Conservation (phyloP, 495 filamentous ascomycete genomes). For the Letharia lupina region DNA sequence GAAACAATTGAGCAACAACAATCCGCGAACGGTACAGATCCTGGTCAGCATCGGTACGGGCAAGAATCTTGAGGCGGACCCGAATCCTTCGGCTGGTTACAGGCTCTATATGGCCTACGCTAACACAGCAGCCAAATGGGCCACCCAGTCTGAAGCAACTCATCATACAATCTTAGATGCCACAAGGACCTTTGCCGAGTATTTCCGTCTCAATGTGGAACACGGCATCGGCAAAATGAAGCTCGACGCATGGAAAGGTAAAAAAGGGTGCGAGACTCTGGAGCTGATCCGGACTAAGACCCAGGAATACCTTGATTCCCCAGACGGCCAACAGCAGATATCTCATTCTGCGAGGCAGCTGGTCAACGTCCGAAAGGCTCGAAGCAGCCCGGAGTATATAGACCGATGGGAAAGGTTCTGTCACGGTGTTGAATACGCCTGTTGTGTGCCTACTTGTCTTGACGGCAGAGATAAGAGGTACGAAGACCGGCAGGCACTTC, state of each 20-base stretch:
- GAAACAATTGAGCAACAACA: slow-evolving; percentile 15
- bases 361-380: neutral
- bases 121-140: slow-evolving; percentile 13
- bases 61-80: slow-evolving; percentile 9
- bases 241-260: slow-evolving; percentile 18
- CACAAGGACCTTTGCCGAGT: neutral
- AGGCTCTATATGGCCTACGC: neutral
- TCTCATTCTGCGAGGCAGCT: neutral
- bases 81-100: neutral
- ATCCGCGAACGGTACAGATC: neutral
- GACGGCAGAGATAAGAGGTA: neutral
- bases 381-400: neutral
- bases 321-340: neutral
- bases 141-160: slow-evolving; percentile 15
- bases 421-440: slow-evolving; percentile 13
- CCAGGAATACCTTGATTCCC: slow-evolving; percentile 3
- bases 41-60: slow-evolving; percentile 31
- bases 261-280: slow-evolving; percentile 2
- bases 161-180: neutral
- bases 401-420: slow-evolving; percentile 14
- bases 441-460: neutral
- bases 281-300: slow-evolving; percentile 9
- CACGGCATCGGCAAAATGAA: slow-evolving; percentile 21
- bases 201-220: slow-evolving; percentile 18
- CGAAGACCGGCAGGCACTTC: slow-evolving; percentile 3